These are phyloP conservation scores for Neoboletus subvelutipes DNA, from an alignment of 768 basidiomycete genomes.

Conservation along the genomic window DNA sequence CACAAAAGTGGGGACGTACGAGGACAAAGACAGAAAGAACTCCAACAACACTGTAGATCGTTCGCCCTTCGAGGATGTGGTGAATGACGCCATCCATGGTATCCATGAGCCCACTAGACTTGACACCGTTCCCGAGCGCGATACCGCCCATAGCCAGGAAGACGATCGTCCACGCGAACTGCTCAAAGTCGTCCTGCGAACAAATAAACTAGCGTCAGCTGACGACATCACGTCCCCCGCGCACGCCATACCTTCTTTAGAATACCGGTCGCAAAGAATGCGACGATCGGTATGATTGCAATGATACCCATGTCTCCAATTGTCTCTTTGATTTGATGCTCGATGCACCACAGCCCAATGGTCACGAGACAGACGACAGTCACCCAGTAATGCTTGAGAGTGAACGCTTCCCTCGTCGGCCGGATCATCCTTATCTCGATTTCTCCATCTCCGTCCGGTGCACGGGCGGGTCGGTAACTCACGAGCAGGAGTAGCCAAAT, in stretches of 20 bases:
- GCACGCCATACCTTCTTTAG: slow-evolving; percentile 74
- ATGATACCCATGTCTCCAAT: slow-evolving; percentile 98
- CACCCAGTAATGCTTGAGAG: slow-evolving; percentile 87
- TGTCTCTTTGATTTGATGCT: slow-evolving; percentile 66
- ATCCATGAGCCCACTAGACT: slow-evolving; percentile 82
- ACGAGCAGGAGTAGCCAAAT: slow-evolving; percentile 90
- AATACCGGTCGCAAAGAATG: slow-evolving; percentile 92
- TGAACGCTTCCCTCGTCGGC: slow-evolving; percentile 79
- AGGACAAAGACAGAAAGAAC: slow-evolving; percentile 69
- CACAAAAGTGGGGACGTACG: slow-evolving; percentile 40
- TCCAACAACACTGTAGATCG: slow-evolving; percentile 68
- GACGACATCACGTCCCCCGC: background rate
- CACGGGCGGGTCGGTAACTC: slow-evolving; percentile 72
- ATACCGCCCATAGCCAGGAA: slow-evolving; percentile 99
- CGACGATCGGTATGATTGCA: slow-evolving; percentile 87
- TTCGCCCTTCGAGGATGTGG: slow-evolving; percentile 56
- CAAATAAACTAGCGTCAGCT: background rate
- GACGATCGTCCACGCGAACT: slow-evolving; percentile 92
- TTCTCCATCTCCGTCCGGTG: slow-evolving; percentile 71
- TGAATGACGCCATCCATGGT: slow-evolving; percentile 69
- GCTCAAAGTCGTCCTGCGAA: slow-evolving; percentile 87
- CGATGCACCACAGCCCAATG: slow-evolving; percentile 88
- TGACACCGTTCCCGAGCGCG: slow-evolving; percentile 91
- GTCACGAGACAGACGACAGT: slow-evolving; percentile 78
- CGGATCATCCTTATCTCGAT: slow-evolving; percentile 85